A percentile compares a stretch with the other conserved stretches of the same genome.
Evolutionary conservation across 2,329 filamentous ascomycete genomes (phyloP).

Genomic region (Exutisphaerella laricina): DNA sequence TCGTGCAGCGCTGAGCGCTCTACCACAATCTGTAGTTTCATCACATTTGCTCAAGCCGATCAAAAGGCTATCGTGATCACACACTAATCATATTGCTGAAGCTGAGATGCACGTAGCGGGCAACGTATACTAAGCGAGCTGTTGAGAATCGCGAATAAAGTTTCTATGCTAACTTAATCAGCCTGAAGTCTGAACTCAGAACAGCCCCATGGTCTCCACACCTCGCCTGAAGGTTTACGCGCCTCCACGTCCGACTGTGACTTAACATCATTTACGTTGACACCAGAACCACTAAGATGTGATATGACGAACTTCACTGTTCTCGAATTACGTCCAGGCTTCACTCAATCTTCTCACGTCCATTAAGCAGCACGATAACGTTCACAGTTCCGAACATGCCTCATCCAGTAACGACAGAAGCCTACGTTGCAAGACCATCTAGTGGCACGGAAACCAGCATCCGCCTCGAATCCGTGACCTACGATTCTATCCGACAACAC

Average conservation of each 20-base stretch:
- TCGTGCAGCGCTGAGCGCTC: neutral
- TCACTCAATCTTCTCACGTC: too few relatives aligned
- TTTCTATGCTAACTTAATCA: too few relatives aligned
- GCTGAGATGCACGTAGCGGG: too few relatives aligned
- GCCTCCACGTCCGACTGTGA: too few relatives aligned
- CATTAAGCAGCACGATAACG: too few relatives aligned
- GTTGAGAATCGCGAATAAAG: too few relatives aligned
- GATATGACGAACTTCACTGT: too few relatives aligned
- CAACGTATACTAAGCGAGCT: too few relatives aligned
- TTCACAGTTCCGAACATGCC: neutral
- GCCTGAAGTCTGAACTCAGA: neutral
- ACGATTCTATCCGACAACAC: slow-evolving; percentile 8
- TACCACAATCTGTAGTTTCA: neutral
- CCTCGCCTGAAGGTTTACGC: neutral
- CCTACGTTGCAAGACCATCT: slow-evolving; percentile 18
- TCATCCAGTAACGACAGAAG: slow-evolving; percentile 17
- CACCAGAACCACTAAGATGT: too few relatives aligned
- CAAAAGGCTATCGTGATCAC: neutral
- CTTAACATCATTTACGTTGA: too few relatives aligned
- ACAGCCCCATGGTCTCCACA: neutral
- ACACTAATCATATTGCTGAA: neutral
- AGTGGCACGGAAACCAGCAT: neutral
- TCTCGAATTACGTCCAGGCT: too few relatives aligned
- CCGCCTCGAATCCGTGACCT: slow-evolving; percentile 16
- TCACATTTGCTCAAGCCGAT: neutral